A percentile compares a stretch with the other conserved stretches of the same genome.
phyloP scores from a whole-genome alignment of 768 basidiomycete genomes.

The Suillus tomentosus region DNA sequence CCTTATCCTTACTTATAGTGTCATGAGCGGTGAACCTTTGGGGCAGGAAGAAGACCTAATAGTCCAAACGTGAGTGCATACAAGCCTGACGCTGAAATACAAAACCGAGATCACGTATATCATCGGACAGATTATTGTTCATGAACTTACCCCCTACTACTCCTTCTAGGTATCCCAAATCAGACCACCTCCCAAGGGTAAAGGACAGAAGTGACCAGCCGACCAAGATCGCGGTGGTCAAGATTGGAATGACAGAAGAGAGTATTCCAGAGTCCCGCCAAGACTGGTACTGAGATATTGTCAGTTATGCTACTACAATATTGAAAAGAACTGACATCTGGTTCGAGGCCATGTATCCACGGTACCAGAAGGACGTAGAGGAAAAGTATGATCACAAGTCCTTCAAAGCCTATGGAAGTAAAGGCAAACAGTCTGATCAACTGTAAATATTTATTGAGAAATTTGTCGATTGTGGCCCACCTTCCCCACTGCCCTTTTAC shows the following conservation, averaged over 20 bases:
- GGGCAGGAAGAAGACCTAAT: conserved; percentile 70
- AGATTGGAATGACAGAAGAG: conserved; percentile 66
- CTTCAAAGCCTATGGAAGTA: conserved; percentile 53
- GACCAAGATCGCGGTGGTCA: conserved; percentile 68
- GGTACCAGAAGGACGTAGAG: conserved; percentile 70
- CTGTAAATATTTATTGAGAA: background rate
- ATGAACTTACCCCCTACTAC: conserved; percentile 57
- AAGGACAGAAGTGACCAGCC: conserved; percentile 67
- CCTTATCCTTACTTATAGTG: background rate
- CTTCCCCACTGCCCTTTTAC: conserved; percentile 49
- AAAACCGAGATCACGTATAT: conserved; percentile 10
- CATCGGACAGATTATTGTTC: background rate
- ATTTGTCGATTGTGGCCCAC: conserved; percentile 31
- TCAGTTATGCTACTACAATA: background rate
- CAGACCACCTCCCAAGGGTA: conserved; percentile 68
- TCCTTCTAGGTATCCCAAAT: conserved; percentile 64
- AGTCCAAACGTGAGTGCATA: conserved; percentile 75
- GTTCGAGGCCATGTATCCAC: conserved; percentile 65
- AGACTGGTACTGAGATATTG: conserved; percentile 57
- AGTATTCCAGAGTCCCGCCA: conserved; percentile 74
- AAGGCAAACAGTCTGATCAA: conserved; percentile 51
- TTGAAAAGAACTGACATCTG: conserved; percentile 54
- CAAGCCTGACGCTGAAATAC: conserved; percentile 59
- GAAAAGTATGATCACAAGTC: conserved; percentile 68
- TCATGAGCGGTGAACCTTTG: conserved; percentile 49